These are phyloP conservation scores for Prunus mongolica DNA, from an alignment of 306 rosid species.

Conservation along the genomic window DNA sequence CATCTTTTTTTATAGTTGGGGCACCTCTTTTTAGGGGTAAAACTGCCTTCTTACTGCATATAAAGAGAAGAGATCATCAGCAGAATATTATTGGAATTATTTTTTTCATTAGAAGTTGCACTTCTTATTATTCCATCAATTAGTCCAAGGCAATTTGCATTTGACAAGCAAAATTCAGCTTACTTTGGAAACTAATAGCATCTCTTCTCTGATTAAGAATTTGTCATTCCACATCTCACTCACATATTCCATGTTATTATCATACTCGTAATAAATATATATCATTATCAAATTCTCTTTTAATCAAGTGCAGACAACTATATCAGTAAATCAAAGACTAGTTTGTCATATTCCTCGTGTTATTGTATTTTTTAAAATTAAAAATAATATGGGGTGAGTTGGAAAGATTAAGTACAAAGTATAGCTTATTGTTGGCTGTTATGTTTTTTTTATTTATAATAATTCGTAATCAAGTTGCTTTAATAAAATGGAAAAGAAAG, in stretches of 20 bases:
- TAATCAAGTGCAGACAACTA: too few relatives aligned
- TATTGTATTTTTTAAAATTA: neutral
- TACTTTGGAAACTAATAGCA: neutral
- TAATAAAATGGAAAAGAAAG: slow-evolving; percentile 20
- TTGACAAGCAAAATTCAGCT: neutral
- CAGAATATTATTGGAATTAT: neutral
- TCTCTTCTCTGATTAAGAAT: neutral
- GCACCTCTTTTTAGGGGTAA: neutral
- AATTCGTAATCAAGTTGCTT: slow-evolving; percentile 18
- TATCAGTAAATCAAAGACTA: too few relatives aligned
- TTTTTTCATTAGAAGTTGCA: neutral
- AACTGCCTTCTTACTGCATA: neutral
- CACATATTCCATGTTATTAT: too few relatives aligned
- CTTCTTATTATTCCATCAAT: neutral
- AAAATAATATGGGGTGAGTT: neutral
- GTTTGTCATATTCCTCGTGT: neutral
- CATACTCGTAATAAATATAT: too few relatives aligned
- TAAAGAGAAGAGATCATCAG: neutral
- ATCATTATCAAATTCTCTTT: too few relatives aligned
- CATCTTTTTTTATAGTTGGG: slow-evolving; percentile 16
- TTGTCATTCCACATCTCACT: too few relatives aligned
- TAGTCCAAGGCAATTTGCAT: neutral
- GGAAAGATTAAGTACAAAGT: neutral
- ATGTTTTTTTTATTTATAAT: neutral
- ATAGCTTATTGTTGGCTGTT: neutral